Evolutionary conservation across 371 early-diverging fungal species (phyloP).

Genomic region (Rhizopus microsporus): DNA sequence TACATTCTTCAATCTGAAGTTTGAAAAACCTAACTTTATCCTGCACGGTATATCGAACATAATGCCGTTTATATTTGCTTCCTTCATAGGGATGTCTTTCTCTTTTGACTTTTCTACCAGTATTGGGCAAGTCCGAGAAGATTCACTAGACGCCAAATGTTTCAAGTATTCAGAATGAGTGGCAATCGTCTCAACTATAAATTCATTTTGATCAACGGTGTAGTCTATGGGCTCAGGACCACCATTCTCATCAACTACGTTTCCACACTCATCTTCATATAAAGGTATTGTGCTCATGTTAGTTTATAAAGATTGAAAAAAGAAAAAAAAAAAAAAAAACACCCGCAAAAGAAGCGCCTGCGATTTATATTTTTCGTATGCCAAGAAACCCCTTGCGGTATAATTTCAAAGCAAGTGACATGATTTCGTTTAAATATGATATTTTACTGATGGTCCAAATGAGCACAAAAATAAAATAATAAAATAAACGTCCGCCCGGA

Average conservation of each 20-base stretch:
- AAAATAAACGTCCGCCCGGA: too few relatives aligned
- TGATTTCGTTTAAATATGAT: too few relatives aligned
- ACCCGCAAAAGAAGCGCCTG: too few relatives aligned
- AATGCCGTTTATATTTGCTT: constrained; percentile 11
- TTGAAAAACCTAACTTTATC: constrained; percentile 13
- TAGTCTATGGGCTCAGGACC: too few relatives aligned
- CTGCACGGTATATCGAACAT: constrained; percentile 16
- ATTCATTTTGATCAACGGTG: constrained; percentile 17
- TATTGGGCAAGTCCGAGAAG: constrained; percentile 11
- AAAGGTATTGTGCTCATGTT: constrained; percentile 18
- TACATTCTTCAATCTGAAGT: constrained; percentile 20
- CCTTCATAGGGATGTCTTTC: too few relatives aligned
- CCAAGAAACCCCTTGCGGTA: too few relatives aligned
- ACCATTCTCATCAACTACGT: constrained; percentile 20
- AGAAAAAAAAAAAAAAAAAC: constrained; percentile 10
- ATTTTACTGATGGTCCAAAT: too few relatives aligned
- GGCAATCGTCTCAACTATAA: constrained; percentile 13
- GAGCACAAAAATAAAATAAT: too few relatives aligned
- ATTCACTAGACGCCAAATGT: constrained; percentile 9
- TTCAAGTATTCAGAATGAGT: constrained; percentile 12
- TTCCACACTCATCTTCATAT: constrained; percentile 21
- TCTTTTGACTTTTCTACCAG: too few relatives aligned
- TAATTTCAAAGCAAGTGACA: too few relatives aligned
- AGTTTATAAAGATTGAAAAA: constrained; percentile 12
- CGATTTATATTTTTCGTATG: too few relatives aligned